phyloP scores from a whole-genome alignment of 257 asterid genomes.

The Osmanthus fragrans region DNA sequence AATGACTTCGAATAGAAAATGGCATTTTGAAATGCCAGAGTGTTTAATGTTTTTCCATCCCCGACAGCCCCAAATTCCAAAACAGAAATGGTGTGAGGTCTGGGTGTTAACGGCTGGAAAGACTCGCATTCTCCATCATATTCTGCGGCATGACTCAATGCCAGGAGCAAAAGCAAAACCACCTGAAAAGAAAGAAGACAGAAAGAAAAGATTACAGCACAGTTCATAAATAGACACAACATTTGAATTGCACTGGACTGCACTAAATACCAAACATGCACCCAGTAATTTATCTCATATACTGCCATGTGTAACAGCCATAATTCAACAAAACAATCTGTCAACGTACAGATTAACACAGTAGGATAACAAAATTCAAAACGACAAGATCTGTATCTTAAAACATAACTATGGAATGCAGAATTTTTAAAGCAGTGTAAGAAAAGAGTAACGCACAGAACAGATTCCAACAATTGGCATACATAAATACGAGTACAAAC shows the following conservation, averaged over 20 bases:
- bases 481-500: slow-evolving; percentile 19
- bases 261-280: neutral
- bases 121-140: slow-evolving; percentile 27
- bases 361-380: neutral
- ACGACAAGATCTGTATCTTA: neutral
- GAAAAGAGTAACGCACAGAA: neutral
- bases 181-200: slow-evolving; percentile 48
- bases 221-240: slow-evolving; percentile 1
- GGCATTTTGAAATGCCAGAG: slow-evolving; percentile 95
- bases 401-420: neutral
- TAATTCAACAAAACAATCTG: too few species aligned
- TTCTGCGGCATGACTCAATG: slow-evolving; percentile 13
- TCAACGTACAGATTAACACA: neutral
- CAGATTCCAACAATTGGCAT: slow-evolving; percentile 40
- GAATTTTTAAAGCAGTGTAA: neutral
- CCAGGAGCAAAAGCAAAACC: slow-evolving; percentile 28
- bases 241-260: neutral
- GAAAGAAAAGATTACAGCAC: slow-evolving; percentile 18
- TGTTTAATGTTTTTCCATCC: slow-evolving; percentile 63
- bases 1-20: slow-evolving; percentile 94
- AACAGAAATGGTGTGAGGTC: slow-evolving; percentile 39
- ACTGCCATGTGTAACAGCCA: neutral
- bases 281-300: too few species aligned
- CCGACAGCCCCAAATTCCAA: slow-evolving; percentile 46
- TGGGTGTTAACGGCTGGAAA: slow-evolving; percentile 29